Evolutionary conservation across 176 grass and related monocot genomes (phyloP).

Genomic region (Avena eriantha): DNA sequence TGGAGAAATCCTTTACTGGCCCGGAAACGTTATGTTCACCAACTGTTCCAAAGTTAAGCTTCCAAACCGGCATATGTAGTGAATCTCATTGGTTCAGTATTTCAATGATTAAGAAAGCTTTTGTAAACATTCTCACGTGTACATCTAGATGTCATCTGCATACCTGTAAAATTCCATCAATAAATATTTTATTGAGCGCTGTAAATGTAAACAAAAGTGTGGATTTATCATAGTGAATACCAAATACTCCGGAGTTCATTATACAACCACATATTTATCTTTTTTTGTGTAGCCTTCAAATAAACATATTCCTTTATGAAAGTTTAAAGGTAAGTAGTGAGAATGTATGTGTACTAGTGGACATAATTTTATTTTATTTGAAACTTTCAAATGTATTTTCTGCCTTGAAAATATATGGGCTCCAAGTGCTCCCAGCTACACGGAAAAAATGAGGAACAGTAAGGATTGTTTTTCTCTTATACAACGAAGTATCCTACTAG

Average conservation of each 20-base stretch:
- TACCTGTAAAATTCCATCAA: background rate
- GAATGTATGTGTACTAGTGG: background rate
- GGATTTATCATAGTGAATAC: background rate
- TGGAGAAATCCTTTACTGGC: background rate
- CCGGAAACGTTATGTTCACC: background rate
- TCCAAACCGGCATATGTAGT: background rate
- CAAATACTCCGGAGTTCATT: no score
- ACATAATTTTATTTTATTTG: background rate
- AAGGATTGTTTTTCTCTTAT: background rate
- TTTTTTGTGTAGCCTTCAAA: no score
- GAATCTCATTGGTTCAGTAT: background rate
- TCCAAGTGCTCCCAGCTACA: background rate
- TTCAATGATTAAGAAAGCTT: background rate
- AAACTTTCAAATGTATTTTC: background rate
- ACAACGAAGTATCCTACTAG: background rate
- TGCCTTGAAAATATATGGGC: background rate
- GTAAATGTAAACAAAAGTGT: background rate
- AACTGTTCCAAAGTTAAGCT: background rate
- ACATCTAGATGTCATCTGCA: background rate
- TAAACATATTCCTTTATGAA: background rate
- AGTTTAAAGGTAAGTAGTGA: background rate
- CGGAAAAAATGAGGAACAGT: background rate
- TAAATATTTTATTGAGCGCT: background rate
- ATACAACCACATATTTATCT: no score
- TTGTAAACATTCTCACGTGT: background rate